Base-by-base conservation (phyloP, 176 grass and related monocot genomes). In the Otatea glauca region DNA sequence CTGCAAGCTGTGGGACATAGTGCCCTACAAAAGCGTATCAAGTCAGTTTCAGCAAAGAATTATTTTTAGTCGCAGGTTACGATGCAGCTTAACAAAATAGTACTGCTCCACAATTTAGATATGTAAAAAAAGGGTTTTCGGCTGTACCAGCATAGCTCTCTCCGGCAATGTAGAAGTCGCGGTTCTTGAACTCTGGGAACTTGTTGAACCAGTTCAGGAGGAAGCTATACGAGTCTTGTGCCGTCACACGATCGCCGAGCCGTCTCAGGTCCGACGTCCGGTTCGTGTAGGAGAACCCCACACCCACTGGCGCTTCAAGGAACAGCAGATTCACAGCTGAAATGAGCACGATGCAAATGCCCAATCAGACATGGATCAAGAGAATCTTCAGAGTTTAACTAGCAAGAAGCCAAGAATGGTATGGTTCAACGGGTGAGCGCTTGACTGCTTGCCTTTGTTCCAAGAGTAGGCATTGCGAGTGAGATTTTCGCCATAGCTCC, bases 251-350 rank as follows among this genome's bases (percentile, higher is more conserved):
- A 76, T 98, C 96, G 45, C 93, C 96, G 0, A 98, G 92, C 44
- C 84, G 82, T 21, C 35, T 38, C 80, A 98, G 88, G 74, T 98
- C 93, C 41, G 78, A 72, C 24, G 96, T 86, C 82, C 64, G 41
- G 66, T 98, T 98, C 38, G 89, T 93, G 85, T 98, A 98, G 65
- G 95, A 98, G 89, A 95, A 98, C 13, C 95, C 95, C 60, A 98
- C 95, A 59, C 95, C 92, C 1, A 98, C 91, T 50, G 95, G 95
- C 27, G 95, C 42, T 60, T 98, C 95, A 3, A 98, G 85, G 91
- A 98, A 98, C 86, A 98, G 76, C 72, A 98, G 82, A 65, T 98
- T 98, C 82, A 82, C 95, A 43, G 90, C 95, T 98, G 81, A 69
- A 74, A 25, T 15, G 34, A 5, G 51, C 1, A 68, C 45, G 8